Conservation (phyloP, 2,329 filamentous ascomycete species). For the Clonostachys rhizophaga region DNA sequence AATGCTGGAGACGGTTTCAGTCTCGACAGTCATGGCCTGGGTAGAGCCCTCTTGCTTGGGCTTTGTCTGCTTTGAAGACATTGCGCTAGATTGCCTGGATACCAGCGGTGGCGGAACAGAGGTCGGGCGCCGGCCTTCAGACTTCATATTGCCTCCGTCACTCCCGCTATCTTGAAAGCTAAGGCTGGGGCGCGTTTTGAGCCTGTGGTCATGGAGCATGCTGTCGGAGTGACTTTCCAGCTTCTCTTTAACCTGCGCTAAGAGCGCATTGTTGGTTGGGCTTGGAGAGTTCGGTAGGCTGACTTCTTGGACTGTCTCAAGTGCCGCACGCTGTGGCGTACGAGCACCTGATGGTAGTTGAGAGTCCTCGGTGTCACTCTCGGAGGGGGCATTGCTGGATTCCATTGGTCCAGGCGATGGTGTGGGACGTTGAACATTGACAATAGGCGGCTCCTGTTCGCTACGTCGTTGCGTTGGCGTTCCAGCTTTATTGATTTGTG, state of each 20-base stretch:
- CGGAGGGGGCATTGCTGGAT: constrained; percentile 29
- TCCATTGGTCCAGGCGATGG: constrained; percentile 39
- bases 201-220: constrained; percentile 28
- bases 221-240: constrained; percentile 35
- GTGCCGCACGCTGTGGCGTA: constrained; percentile 56
- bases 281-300: constrained; percentile 71
- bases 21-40: constrained; percentile 95
- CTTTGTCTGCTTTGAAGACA: constrained; percentile 63
- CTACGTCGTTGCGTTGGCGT: constrained; percentile 36
- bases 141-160: constrained; percentile 55
- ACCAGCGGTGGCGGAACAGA: constrained; percentile 46
- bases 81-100: constrained; percentile 59
- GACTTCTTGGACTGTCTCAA: constrained; percentile 91
- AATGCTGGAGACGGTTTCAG: constrained; percentile 89
- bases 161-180: constrained; percentile 54
- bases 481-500: constrained; percentile 42
- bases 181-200: constrained; percentile 41
- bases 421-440: constrained; percentile 47
- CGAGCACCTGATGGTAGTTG: constrained; percentile 45
- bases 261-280: constrained; percentile 33
- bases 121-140: constrained; percentile 33
- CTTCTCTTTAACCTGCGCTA: constrained; percentile 47
- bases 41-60: constrained; percentile 72
- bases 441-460: constrained; percentile 45
- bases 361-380: constrained; percentile 49